Evolutionary conservation across 768 basidiomycete species (phyloP).

Genomic region (Omphalotus guepiniiformis): DNA sequence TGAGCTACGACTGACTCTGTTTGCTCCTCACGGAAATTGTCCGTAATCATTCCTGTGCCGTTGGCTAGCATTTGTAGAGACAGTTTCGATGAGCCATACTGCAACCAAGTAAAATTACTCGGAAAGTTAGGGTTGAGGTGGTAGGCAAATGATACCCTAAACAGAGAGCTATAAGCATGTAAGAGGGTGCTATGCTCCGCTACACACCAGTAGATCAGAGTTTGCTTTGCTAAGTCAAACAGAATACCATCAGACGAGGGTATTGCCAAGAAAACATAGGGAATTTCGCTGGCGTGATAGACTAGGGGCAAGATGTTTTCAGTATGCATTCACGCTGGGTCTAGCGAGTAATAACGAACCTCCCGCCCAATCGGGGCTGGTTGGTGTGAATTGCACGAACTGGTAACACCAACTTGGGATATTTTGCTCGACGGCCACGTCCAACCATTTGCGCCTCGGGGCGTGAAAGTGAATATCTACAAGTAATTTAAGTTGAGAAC

Average conservation of each 20-base stretch:
- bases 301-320: neutral
- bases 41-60: neutral
- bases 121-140: slow-evolving; percentile 5
- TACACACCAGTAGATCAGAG: slow-evolving; percentile 5
- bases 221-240: neutral
- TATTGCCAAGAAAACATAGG: slow-evolving; percentile 7
- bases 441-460: slow-evolving; percentile 19
- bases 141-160: slow-evolving; percentile 8
- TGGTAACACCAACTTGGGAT: slow-evolving; percentile 18
- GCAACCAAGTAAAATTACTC: neutral
- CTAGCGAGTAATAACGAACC: neutral
- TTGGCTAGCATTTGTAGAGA: neutral
- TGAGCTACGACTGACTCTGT: neutral
- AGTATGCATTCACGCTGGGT: neutral
- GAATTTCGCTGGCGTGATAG: slow-evolving; percentile 7
- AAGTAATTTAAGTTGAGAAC: neutral
- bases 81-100: neutral
- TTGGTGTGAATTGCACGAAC: slow-evolving; percentile 17
- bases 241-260: neutral
- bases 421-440: slow-evolving; percentile 19
- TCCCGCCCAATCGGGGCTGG: neutral
- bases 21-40: slow-evolving; percentile 4
- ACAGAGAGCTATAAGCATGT: neutral
- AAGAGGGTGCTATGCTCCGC: neutral
- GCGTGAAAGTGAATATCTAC: slow-evolving; percentile 23